Conservation (phyloP, 768 basidiomycete species). For the Lactarius sp. region DNA sequence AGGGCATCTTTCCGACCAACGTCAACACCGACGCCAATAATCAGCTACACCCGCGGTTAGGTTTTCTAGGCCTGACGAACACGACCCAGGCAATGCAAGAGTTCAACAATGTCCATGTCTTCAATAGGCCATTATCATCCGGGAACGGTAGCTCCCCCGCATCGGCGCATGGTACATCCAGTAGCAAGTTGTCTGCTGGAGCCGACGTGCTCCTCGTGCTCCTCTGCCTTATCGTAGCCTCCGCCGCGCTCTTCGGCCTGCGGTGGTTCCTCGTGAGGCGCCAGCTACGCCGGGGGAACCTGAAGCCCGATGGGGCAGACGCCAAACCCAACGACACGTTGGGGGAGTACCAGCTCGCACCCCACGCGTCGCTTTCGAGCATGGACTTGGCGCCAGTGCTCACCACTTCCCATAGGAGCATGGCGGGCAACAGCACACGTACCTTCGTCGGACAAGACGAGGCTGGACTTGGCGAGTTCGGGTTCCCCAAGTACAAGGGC, state of each 20-base stretch:
- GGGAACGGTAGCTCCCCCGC: conserved; percentile 12
- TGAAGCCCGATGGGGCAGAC: conserved; percentile 8
- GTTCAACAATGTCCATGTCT: conserved; percentile 64
- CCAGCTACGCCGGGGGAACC: conserved; percentile 26
- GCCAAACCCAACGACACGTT: conserved; percentile 18
- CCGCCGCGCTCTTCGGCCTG: conserved; percentile 47
- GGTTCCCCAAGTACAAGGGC: conserved; percentile 17
- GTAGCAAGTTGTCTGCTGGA: conserved; percentile 48
- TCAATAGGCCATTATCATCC: conserved; percentile 48
- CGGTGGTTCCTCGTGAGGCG: conserved; percentile 44
- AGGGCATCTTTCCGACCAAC: conserved; percentile 42
- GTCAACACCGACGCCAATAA: conserved; percentile 15
- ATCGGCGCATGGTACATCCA: conserved; percentile 12
- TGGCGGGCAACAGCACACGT: conserved; percentile 33
- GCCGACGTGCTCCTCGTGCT: conserved; percentile 59
- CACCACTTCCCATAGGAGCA: conserved; percentile 33
- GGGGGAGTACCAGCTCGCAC: conserved; percentile 37
- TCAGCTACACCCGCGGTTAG: conserved; percentile 44
- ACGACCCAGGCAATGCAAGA: conserved; percentile 56
- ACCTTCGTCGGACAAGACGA: conserved; percentile 29
- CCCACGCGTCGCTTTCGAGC: conserved; percentile 29
- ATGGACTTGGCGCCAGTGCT: conserved; percentile 22
- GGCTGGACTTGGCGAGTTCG: conserved; percentile 25
- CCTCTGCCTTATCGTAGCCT: conserved; percentile 52
- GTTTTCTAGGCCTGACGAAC: conserved; percentile 60